Conservation (phyloP, 2,329 filamentous ascomycete genomes). For the Arthrobotrys musiformis region DNA sequence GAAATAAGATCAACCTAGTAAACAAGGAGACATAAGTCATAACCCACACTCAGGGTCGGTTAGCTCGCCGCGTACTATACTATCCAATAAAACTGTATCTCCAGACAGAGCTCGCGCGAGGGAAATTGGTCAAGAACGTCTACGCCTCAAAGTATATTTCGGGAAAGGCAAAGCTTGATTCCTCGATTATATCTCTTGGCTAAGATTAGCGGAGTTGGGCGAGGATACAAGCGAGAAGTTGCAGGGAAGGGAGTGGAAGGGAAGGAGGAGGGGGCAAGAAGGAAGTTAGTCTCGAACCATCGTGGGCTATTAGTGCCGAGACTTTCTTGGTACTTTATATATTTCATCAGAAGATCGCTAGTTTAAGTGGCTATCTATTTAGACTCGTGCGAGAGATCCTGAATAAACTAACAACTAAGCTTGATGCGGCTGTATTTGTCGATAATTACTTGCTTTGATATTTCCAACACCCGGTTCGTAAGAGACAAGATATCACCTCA, state of each 20-base stretch:
- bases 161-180: conserved; percentile 34
- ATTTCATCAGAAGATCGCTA: background rate
- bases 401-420: background rate
- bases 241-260: background rate
- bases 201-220: background rate
- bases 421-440: conserved; percentile 6
- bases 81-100: too few relatives aligned
- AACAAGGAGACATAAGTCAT: background rate
- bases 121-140: background rate
- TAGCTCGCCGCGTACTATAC: background rate
- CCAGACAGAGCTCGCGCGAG: too few relatives aligned
- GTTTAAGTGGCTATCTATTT: too few relatives aligned
- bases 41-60: conserved; percentile 23
- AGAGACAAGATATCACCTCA: conserved; percentile 1
- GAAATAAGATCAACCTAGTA: background rate
- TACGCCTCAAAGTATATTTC: background rate
- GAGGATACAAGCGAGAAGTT: conserved; percentile 12
- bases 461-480: background rate
- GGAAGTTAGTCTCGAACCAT: conserved; percentile 3
- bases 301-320: background rate
- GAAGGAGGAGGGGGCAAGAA: background rate
- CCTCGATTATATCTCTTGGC: background rate
- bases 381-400: conserved; percentile 8
- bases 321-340: conserved; percentile 4
- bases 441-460: background rate